Conservation (phyloP, 768 basidiomycete species). For the Myochromella boudieri region DNA sequence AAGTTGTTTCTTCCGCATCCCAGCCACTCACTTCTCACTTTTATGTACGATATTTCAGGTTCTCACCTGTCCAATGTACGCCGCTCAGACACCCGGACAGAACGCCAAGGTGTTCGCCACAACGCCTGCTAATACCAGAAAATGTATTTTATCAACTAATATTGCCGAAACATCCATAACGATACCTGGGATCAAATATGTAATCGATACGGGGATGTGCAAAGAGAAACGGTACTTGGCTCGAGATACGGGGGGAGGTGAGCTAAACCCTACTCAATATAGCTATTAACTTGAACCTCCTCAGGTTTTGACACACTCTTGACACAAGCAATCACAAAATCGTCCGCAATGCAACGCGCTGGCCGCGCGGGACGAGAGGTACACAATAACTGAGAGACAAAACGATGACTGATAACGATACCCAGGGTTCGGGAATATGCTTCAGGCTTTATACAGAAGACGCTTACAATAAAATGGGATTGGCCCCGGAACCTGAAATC, state of each 20-base stretch:
- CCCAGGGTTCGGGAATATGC: constrained; percentile 77
- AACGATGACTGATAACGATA: constrained; percentile 2
- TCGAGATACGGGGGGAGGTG: constrained; percentile 67
- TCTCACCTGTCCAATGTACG: constrained; percentile 78
- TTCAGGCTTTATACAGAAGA: constrained; percentile 92
- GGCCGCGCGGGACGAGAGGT: constrained; percentile 97
- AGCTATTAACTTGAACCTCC: background rate
- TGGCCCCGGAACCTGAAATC: constrained; percentile 85
- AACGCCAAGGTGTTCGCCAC: constrained; percentile 78
- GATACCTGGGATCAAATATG: constrained; percentile 92
- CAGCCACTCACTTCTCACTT: background rate
- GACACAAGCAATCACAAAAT: constrained; percentile 82
- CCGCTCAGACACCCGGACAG: constrained; percentile 74
- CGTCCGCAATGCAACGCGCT: constrained; percentile 89
- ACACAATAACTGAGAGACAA: too few species aligned
- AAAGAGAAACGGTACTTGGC: constrained; percentile 92
- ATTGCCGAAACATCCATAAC: constrained; percentile 98
- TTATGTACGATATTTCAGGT: constrained; percentile 47
- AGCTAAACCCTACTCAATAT: constrained; percentile 3
- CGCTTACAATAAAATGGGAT: constrained; percentile 63
- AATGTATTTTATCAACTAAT: constrained; percentile 95
- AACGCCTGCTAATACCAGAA: constrained; percentile 67
- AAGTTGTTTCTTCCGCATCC: constrained; percentile 5
- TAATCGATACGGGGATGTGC: constrained; percentile 94
- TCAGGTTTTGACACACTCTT: constrained; percentile 86